These are phyloP conservation scores for Margaritispora aquatica DNA, from an alignment of 495 filamentous ascomycete species.

Conservation along the genomic window DNA sequence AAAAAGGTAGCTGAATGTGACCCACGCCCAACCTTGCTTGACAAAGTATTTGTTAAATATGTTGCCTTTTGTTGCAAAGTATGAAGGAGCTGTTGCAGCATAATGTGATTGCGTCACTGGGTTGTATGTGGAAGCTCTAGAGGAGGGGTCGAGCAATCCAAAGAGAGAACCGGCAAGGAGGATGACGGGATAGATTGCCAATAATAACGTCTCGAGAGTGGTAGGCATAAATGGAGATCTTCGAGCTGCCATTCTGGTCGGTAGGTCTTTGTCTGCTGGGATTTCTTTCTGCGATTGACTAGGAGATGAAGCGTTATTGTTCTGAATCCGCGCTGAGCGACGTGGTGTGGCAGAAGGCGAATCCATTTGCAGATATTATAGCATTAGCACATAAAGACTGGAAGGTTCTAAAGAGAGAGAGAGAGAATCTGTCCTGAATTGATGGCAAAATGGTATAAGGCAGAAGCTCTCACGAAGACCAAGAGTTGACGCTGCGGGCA, in stretches of 20 bases:
- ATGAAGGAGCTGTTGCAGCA: constrained; percentile 59
- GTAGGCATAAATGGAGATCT: constrained; percentile 39
- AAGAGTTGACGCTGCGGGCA: not conserved
- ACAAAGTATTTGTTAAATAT: constrained; percentile 88
- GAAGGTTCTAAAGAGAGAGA: too few species aligned
- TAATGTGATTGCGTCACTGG: constrained; percentile 49
- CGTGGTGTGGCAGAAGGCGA: constrained; percentile 20
- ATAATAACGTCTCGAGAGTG: constrained; percentile 51
- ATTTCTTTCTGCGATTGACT: not conserved
- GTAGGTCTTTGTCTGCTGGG: not conserved
- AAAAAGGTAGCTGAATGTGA: constrained; percentile 58
- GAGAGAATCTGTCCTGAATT: constrained; percentile 4
- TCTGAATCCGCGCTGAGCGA: constrained; percentile 16
- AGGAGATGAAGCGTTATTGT: constrained; percentile 3
- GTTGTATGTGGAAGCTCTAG: constrained; percentile 53
- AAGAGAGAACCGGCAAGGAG: constrained; percentile 76
- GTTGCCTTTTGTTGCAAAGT: constrained; percentile 91
- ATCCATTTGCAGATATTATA: constrained; percentile 19
- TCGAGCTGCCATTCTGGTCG: constrained; percentile 8
- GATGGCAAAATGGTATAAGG: not conserved
- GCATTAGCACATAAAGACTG: constrained; percentile 3
- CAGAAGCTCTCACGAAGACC: constrained; percentile 12
- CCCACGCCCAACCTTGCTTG: constrained; percentile 93
- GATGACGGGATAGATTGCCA: constrained; percentile 66
- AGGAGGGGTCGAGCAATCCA: constrained; percentile 66